Evolutionary conservation across 2,329 filamentous ascomycete genomes (phyloP), one percentile per base, ranked within the genome.

Genomic region (Curvularia eragrostidis): DNA sequence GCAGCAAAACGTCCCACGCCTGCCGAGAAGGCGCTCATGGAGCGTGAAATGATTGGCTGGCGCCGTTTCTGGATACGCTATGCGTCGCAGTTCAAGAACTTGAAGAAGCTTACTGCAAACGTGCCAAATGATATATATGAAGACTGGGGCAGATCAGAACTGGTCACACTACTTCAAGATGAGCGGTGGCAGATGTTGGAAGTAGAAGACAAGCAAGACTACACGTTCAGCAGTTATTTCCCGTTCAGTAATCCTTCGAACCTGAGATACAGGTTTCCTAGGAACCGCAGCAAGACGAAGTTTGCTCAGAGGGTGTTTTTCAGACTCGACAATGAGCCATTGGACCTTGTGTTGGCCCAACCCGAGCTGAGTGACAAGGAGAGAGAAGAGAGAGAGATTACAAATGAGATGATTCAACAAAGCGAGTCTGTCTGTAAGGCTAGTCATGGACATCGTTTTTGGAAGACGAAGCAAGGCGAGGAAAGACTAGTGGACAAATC

Each of bases 301-400:
- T 76, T 75, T 51, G 70, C 73, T 2, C 72, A 75, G 48, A 62
- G 69, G 9, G 70, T 76, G 3, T 75, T 76, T 55, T 76, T 75
- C 58, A 63, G 74, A 21, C 57, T 67, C 26, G 67, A 75, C 48
- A 23, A 54, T 0, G 48, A 56, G 24, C 64, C 66, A 9, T 51
- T 76, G 1, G 5, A 58, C 2, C 54, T 75, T 2, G 7, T 24
- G 0, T 12, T 49, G 2, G 24, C 32, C 1, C 34, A 57, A 21
- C 34, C 58, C 0, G 46, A 41, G 3, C 36, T 73, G 21, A 49
- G 61, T 0, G 64, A 61, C 5, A 48, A 64, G 34, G 56, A 72
- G 47, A 59, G 59, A 15, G 73, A 75, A 19, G 67, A 70, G 2
- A 50, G 57, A 2, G 52, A 66, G 26, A 75, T 75, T 36, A 48